Conservation (phyloP, 495 filamentous ascomycete species). For the Parathielavia appendiculata region DNA sequence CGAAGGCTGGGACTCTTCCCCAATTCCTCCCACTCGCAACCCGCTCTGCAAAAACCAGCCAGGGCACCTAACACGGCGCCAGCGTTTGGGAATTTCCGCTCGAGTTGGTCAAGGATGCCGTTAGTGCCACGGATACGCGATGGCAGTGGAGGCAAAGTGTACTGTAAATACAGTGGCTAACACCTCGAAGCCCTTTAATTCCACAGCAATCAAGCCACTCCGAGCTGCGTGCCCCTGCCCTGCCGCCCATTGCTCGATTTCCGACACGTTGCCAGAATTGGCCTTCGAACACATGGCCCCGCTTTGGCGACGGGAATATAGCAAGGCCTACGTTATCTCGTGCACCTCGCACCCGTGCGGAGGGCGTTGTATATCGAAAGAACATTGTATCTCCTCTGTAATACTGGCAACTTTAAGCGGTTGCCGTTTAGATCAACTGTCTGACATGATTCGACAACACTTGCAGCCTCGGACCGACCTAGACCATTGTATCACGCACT, state of each 20-base stretch:
- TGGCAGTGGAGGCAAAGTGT: not conserved
- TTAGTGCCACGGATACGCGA: conserved; percentile 7
- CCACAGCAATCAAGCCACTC: conserved; percentile 3
- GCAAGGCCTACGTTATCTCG: not conserved
- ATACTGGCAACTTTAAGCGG: too few relatives aligned
- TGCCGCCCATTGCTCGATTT: not conserved
- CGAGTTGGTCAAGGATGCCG: not conserved
- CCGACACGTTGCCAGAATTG: not conserved
- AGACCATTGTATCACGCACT: not conserved
- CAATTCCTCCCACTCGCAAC: conserved; percentile 3
- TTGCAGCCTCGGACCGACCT: not conserved
- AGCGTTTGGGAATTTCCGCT: conserved; percentile 12
- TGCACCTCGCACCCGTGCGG: not conserved
- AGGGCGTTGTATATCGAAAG: not conserved
- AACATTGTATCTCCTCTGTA: not conserved
- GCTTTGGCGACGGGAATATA: not conserved
- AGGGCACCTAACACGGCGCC: too few relatives aligned
- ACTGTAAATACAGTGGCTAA: not conserved
- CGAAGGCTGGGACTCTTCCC: not conserved
- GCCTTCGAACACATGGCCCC: not conserved
- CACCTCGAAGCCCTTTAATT: conserved; percentile 15
- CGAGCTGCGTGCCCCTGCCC: not conserved
- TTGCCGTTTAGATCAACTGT: not conserved
- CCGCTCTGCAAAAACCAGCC: too few relatives aligned
- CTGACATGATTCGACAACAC: not conserved